These are phyloP conservation scores for Coniochaeta pulveracea DNA, from an alignment of 2,329 filamentous ascomycete genomes.

Conservation along the genomic window DNA sequence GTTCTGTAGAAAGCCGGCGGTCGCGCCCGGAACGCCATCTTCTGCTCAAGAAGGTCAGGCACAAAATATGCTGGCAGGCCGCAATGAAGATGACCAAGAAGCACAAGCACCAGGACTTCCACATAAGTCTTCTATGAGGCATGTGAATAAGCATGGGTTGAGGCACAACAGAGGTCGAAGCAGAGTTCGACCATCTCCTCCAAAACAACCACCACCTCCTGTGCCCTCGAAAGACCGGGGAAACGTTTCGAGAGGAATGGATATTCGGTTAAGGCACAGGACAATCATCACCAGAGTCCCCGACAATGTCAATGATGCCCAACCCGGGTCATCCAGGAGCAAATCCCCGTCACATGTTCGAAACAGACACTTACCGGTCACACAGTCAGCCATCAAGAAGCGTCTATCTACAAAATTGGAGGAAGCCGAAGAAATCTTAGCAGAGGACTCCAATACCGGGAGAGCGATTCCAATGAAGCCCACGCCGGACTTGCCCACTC, in stretches of 20 bases:
- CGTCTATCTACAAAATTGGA: too few relatives aligned
- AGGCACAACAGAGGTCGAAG: background rate
- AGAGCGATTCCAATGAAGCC: too few relatives aligned
- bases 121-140: background rate
- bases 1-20: background rate
- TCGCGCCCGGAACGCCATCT: too few relatives aligned
- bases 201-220: background rate
- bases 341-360: background rate
- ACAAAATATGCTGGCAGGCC: background rate
- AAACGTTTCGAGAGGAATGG: background rate
- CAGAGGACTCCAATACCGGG: too few relatives aligned
- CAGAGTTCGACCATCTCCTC: background rate
- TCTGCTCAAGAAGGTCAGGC: too few relatives aligned
- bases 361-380: constrained; percentile 2
- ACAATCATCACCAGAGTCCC: constrained; percentile 5
- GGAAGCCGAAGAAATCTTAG: too few relatives aligned
- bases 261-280: background rate
- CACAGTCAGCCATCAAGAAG: background rate
- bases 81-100: background rate
- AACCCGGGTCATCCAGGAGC: background rate
- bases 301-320: constrained; percentile 8
- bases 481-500: too few relatives aligned
- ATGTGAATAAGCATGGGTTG: background rate
- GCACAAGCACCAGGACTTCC: background rate
- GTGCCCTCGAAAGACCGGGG: background rate